Evolutionary conservation across 108 stramenopile genomes (phyloP), one percentile per base, ranked within the genome.

Genomic region (Nitzschia palea): DNA sequence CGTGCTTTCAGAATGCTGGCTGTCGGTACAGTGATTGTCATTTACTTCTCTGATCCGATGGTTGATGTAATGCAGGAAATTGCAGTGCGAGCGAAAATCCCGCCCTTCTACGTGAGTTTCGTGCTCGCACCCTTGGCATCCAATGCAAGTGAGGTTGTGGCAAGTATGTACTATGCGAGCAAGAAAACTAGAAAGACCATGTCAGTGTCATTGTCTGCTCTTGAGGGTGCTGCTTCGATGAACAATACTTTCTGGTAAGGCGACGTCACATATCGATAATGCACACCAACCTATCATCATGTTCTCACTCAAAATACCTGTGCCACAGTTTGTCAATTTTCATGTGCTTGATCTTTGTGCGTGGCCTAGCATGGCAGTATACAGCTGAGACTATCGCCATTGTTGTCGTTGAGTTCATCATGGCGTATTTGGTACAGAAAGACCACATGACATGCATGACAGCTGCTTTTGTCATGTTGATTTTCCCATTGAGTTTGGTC

Each of bases 191-290:
- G 79, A 34, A 97, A 93, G 71, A 93, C 95, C 29, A 96, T 99
- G 54, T 88, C 96, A 2, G 94, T 99, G 48, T 84, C 94, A 8
- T 71, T 97, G 44, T 80, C 93, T 1, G 85, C 93, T 0, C 76
- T 98, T 54, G 83, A 88, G 65, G 98, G 98, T 23, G 98, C 98
- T n/a, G 97, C 97, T 5, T 90, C 81, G 52, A 97, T 98, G 97
- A 99, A 98, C 84, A 98, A 98, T 73, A 99, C 98, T 2, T 97
- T 98, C 59, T 94, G 65, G 65, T 66, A 54, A 66, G 53, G 53
- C 14, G 8, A 43, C 3, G 17, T 17, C 17, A 6, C 23, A 25
- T 1, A 52, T 26, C 25, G 2, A 5, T 43, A 17, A 14, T 37
- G 59, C 30, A 8, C n/a, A 44, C 22, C 3, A 28, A 23, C 22